These are phyloP conservation scores for Didymellaceae sp. DNA, from an alignment of 2,329 filamentous ascomycete species.

Conservation along the genomic window DNA sequence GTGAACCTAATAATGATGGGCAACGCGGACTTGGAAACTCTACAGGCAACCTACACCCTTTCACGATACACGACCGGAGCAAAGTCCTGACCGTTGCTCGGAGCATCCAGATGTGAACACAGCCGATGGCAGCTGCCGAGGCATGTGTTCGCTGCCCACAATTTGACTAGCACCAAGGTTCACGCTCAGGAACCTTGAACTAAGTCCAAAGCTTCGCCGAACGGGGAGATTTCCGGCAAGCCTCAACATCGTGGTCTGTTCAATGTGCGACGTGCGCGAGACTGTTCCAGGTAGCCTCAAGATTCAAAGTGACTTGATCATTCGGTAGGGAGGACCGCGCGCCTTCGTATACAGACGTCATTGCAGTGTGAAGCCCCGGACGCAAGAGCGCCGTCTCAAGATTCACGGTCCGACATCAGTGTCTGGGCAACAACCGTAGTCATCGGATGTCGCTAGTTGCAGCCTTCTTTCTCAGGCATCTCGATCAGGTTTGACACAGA, in stretches of 20 bases:
- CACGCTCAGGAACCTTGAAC: background rate
- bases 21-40: background rate
- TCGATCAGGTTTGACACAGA: background rate
- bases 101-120: background rate
- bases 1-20: background rate
- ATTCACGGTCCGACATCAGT: background rate
- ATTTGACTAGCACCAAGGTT: conserved; percentile 2
- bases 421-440: background rate
- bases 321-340: background rate
- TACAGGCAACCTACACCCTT: background rate
- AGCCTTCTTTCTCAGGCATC: conserved; percentile 1
- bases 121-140: conserved; percentile 7
- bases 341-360: conserved; percentile 1
- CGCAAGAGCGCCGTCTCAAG: too few species aligned
- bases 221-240: conserved; percentile 9
- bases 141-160: conserved; percentile 10
- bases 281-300: background rate
- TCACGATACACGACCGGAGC: too few species aligned
- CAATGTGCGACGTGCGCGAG: background rate
- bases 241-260: conserved; percentile 1
- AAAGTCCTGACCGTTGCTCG: too few species aligned
- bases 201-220: background rate
- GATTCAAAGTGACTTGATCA: background rate
- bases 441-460: background rate
- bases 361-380: too few species aligned